Conservation (phyloP, 768 basidiomycete species). For the Psilocybe subaeruginosa region DNA sequence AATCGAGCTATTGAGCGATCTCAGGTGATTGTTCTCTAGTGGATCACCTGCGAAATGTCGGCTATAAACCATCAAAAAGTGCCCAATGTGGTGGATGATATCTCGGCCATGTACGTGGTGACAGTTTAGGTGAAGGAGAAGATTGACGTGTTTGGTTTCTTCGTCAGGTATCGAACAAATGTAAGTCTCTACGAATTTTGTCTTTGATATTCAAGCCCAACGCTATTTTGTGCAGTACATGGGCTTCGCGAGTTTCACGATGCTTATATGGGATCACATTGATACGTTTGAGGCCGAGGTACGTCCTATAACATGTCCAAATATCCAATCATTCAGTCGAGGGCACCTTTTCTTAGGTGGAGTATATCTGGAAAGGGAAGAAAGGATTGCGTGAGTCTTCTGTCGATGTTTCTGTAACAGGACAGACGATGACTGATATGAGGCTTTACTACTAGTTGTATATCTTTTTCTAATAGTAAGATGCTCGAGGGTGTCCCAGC, state of each 20-base stretch:
- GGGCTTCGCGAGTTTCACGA: constrained; percentile 51
- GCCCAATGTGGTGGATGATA: constrained; percentile 17
- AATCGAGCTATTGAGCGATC: neutral
- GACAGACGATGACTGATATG: neutral
- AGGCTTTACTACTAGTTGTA: constrained; percentile 29
- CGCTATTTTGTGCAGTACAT: constrained; percentile 39
- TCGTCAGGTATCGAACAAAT: constrained; percentile 26
- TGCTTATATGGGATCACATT: constrained; percentile 58
- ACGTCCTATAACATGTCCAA: constrained; percentile 16
- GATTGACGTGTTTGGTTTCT: neutral
- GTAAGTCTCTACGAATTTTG: constrained; percentile 11
- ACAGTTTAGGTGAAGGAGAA: neutral
- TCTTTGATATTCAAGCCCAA: neutral
- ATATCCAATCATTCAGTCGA: neutral
- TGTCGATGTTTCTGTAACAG: neutral
- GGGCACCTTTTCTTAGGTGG: constrained; percentile 30
- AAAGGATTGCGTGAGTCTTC: constrained; percentile 45
- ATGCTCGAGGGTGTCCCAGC: neutral
- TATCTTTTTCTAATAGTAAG: constrained; percentile 45
- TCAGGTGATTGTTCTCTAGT: neutral
- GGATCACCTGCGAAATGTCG: neutral
- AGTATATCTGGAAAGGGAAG: constrained; percentile 52
- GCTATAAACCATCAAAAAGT: constrained; percentile 4
- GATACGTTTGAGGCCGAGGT: constrained; percentile 48
- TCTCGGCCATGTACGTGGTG: constrained; percentile 20